A percentile compares a stretch with the other conserved stretches of the same genome.
Conservation (phyloP, 768 basidiomycete species). For the Naematelia aurantialba region DNA sequence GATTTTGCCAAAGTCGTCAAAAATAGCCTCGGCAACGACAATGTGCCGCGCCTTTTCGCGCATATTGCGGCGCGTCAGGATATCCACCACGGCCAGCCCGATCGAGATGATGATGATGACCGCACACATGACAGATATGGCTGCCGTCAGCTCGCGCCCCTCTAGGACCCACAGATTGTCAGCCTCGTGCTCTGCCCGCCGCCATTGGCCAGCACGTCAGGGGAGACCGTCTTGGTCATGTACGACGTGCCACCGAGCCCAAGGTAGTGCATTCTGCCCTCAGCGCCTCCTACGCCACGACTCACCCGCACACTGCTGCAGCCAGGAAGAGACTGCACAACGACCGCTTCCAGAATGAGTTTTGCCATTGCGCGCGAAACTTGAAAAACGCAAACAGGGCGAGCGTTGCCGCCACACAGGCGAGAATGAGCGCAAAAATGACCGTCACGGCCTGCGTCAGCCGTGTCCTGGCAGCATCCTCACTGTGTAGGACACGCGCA, state of each 20-base stretch:
- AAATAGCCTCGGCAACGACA: slow-evolving; percentile 47
- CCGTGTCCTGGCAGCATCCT: background rate
- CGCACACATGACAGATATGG: slow-evolving; percentile 51
- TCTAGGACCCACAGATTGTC: slow-evolving; percentile 38
- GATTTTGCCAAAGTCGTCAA: slow-evolving; percentile 49
- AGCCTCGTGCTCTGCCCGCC: slow-evolving; percentile 36
- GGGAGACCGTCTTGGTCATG: slow-evolving; percentile 22
- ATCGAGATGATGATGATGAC: slow-evolving; percentile 44
- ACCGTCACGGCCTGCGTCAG: slow-evolving; percentile 39
- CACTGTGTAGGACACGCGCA: slow-evolving; percentile 35
- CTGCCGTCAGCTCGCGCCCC: slow-evolving; percentile 16
- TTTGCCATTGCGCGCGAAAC: slow-evolving; percentile 48
- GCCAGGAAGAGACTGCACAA: slow-evolving; percentile 44
- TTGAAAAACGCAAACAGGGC: slow-evolving; percentile 51
- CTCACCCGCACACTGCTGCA: slow-evolving; percentile 47
- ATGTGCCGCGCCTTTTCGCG: slow-evolving; percentile 43
- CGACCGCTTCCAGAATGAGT: slow-evolving; percentile 45
- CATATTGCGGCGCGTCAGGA: slow-evolving; percentile 27
- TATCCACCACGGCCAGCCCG: slow-evolving; percentile 40
- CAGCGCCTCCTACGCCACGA: slow-evolving; percentile 2
- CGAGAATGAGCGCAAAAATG: slow-evolving; percentile 47
- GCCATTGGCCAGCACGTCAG: slow-evolving; percentile 23
- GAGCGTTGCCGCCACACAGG: slow-evolving; percentile 46
- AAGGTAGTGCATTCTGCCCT: slow-evolving; percentile 50
- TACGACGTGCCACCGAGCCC: slow-evolving; percentile 50